Base-by-base conservation (phyloP, 2,329 filamentous ascomycete species). In the Coniochaeta sp. region DNA sequence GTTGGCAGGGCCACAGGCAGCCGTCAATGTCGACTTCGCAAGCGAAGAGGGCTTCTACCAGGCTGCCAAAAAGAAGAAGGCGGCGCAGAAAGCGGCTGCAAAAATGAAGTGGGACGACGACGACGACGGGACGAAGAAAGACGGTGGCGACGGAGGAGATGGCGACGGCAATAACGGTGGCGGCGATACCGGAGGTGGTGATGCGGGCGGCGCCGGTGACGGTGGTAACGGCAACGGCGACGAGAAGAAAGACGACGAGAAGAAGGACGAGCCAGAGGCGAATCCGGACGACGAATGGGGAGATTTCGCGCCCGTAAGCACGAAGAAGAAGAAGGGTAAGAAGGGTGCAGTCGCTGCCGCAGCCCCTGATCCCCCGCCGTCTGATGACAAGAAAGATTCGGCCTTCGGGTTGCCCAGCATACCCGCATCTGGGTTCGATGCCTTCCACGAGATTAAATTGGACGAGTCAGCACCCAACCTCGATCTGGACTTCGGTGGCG, bases 371-470 rank as follows among this genome's bases (percentile, higher is more conserved):
- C 47, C 47, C 47, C 47, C 47, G 26, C n/a, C 73, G 17, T 59
- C 64, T 26, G 69, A 71, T 19, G 63, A 65, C 16, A 66, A 67
- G 44, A 65, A 67, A 6, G 57, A 64, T 0, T 28, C 58, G 34
- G 64, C 65, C 28, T 67, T 67, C 9, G 65, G 64, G 6, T 57
- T 68, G 44, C 67, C 68, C 44, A 62, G 63, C 22, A 60, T 65
- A 40, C 47, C 69, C 14, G 62, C 70, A 2, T 66, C 69, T 24
- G 79, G 78, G 56, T 74, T 79, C 50, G 81, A 82, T 60, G 74
- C 79, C n/a, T 90, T 90, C 65, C 80, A 89, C 52, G 87, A 90
- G 31, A 85, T 91, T 64, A 89, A 85, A 67, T 72, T 91, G 28
- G 81, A 86, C 64, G 85, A 88, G 60, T 69, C 74, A 28, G 78